Evolutionary conservation across 805 yeast genomes (phyloP), one percentile per base, ranked within the genome.

Genomic region (Candida schatavii): DNA sequence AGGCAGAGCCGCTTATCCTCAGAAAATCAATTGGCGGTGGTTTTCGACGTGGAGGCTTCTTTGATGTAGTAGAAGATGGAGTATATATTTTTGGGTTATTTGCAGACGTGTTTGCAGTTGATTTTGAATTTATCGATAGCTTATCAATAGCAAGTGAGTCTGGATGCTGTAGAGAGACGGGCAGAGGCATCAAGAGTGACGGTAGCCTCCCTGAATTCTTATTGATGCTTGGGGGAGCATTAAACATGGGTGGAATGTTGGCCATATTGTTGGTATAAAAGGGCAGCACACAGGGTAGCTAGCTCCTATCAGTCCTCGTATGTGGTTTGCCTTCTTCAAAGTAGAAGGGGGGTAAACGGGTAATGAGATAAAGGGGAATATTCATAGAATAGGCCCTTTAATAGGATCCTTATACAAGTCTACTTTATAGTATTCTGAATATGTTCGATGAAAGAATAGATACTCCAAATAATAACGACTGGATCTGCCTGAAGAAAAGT

Each of bases 1-100:
- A 48, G 37, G 45, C 44, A 18, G 54, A 55, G 5, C 66, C 68
- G 44, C 55, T 59, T 15, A 68, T 59, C 40, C 55, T 54, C 55
- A 59, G 57, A 45, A 65, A 66, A 48, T 66, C 71, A n/a, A 67
- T 64, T 13, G 75, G 72, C 11, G 74, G 74, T 3, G 72, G 72
- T 44, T 70, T 70, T 33, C 75, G 53, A 41, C 57, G 56, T 20
- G 48, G 51, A 31, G 46, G 33, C 46, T 26, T 40, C 31, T 23
- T 41, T 31, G 41, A 31, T 18, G 35, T 17, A 22, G 43, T 34
- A 17, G 47, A 38, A 18, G 25, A 30, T 19, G 42, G 40, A 11
- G 25, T 20, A 17, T 18, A 40, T 13, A 18, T 35, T 37, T 29
- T 5, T 35, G 33, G 32, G 29, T 23, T 40, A 35, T 17, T 39